phyloP scores from a whole-genome alignment of 176 grass and related monocot species.

The Aegilops bicornis region DNA sequence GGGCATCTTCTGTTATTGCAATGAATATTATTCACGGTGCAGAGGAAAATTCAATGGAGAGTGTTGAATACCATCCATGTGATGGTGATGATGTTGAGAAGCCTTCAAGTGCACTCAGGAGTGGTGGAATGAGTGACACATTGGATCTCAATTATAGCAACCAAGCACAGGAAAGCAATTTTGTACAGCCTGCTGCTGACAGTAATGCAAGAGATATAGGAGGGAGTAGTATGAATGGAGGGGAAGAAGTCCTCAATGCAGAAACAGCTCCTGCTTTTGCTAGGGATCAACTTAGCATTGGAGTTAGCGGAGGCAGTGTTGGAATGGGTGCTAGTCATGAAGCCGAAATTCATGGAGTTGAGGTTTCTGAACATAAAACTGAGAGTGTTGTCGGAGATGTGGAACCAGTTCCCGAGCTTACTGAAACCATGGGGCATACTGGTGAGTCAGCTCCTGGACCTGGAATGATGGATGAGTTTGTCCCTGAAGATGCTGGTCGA shows the following conservation, averaged over 20 bases:
- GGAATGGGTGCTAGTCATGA: conserved; percentile 98
- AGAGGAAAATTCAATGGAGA: conserved; percentile 95
- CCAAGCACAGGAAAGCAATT: conserved; percentile 86
- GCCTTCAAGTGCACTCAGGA: conserved; percentile 74
- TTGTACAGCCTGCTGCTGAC: conserved; percentile 72
- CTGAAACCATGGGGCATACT: conserved; percentile 81
- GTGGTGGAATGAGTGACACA: conserved; percentile 57
- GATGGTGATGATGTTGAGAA: conserved; percentile 75
- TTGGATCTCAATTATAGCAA: conserved; percentile 95
- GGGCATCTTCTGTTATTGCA: conserved; percentile 96
- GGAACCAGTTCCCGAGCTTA: conserved; percentile 83
- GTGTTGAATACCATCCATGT: conserved; percentile 90
- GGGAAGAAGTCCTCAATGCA: conserved; percentile 96
- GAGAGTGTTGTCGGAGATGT: conserved; percentile 79
- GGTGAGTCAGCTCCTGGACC: conserved; percentile 91
- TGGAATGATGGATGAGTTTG: conserved; percentile 82
- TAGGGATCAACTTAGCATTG: conserved; percentile 83
- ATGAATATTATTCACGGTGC: conserved; percentile 67
- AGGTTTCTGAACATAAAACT: conserved; percentile 85
- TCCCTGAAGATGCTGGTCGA: conserved; percentile 57
- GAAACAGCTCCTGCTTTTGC: conserved; percentile 65
- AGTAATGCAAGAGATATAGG: conserved; percentile 90
- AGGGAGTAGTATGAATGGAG: conserved; percentile 92
- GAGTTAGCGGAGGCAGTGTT: conserved; percentile 94
- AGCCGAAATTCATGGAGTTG: conserved; percentile 94